A percentile compares a stretch with the other conserved stretches of the same genome.
Evolutionary conservation across 768 basidiomycete genomes (phyloP).

Genomic region (Chlorophyllum brunneum): DNA sequence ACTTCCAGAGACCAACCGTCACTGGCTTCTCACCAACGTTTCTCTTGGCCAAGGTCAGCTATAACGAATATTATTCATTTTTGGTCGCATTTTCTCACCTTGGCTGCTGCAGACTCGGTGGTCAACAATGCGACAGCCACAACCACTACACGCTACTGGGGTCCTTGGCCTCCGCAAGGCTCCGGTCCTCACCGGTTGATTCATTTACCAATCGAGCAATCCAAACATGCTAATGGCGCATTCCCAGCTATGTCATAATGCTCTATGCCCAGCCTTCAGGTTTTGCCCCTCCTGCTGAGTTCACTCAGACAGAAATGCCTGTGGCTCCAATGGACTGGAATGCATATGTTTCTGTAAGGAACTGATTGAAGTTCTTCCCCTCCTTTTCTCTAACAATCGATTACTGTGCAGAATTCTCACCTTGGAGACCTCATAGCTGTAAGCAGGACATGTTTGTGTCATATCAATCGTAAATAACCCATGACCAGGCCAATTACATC

Average conservation of each 20-base stretch:
- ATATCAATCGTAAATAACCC: slow-evolving; percentile 4
- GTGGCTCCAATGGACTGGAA: slow-evolving; percentile 55
- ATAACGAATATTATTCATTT: slow-evolving; percentile 24
- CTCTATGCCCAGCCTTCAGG: slow-evolving; percentile 59
- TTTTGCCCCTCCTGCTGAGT: slow-evolving; percentile 58
- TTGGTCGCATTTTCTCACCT: not conserved
- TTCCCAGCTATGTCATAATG: slow-evolving; percentile 60
- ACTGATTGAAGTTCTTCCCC: not conserved
- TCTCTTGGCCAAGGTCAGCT: slow-evolving; percentile 26
- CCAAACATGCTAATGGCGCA: not conserved
- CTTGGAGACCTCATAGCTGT: slow-evolving; percentile 12
- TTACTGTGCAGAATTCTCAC: slow-evolving; percentile 4
- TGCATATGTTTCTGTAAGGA: slow-evolving; percentile 16
- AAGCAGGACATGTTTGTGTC: not conserved
- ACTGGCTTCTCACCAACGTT: slow-evolving; percentile 78
- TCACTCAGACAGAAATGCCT: slow-evolving; percentile 44
- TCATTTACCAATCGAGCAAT: not conserved
- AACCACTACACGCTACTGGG: slow-evolving; percentile 62
- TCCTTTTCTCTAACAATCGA: not conserved
- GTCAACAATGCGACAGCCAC: slow-evolving; percentile 42
- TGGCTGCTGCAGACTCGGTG: slow-evolving; percentile 23
- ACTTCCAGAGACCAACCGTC: slow-evolving; percentile 57
- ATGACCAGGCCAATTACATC: slow-evolving; percentile 60
- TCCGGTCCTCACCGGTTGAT: slow-evolving; percentile 70
- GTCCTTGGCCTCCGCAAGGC: slow-evolving; percentile 65